Evolutionary conservation across 164 flowering plant species (phyloP), one percentile per base, ranked within the genome.

Genomic region (Berberis thunbergii): DNA sequence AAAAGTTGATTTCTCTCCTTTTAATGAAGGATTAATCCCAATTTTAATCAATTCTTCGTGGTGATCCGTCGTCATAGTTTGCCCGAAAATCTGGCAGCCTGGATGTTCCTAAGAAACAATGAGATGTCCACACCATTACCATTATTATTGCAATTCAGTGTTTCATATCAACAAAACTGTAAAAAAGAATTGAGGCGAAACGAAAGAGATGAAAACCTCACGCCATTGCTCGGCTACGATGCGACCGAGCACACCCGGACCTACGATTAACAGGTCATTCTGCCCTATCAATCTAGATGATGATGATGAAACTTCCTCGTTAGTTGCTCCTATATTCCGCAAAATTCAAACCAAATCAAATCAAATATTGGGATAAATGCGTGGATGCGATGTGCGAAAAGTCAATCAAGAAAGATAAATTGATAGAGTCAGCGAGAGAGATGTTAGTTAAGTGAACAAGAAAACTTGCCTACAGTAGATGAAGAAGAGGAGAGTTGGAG

Each of bases 161-260:
- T 26, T 26, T 26, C 26, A 26, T 26, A 26, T 26, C 26, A 26
- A 26, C 26, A 26, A 26, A 26, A 26, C 26, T 26, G 26, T 26
- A 26, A 26, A 26, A 26, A 26, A 26, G 26, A 26, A 26, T 26
- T 26, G 26, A 26, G 26, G 26, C 10, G 26, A 45, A 60, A 49
- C 42, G 26, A 55, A 63, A 40, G 5, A 40, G 26, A 26, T 26
- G 26, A 41, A 57, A 0, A 87, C 96, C 94, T 83, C 66, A 12
- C 73, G 74, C 98, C 98, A 93, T 75, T 84, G 72, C 56, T 81
- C 78, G 41, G 97, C 96, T 1, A 89, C 91, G 7, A 86, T 72
- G 13, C 94, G 88, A 6, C 98, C 98, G 41, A 93, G 88, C 61
- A 89, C 97, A 46, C 98, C 98, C 0, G 98, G 98, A 3, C 98